Base-by-base conservation (phyloP, 192 early-diverging fungal species). In the Coemansia sp. region DNA sequence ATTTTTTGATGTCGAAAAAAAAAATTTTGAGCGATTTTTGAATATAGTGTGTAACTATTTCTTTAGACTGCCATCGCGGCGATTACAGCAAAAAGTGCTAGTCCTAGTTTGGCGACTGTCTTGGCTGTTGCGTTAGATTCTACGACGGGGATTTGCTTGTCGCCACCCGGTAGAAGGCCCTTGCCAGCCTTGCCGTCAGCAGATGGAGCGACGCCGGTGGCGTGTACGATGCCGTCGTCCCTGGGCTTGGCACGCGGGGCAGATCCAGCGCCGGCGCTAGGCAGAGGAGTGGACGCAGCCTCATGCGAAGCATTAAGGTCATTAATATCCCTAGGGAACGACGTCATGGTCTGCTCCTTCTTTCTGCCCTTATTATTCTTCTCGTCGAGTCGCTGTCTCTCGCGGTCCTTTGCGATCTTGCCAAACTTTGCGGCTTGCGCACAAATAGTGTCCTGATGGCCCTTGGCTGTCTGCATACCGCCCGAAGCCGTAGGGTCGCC, bases 401-500 rank as follows among this genome's bases (percentile, higher is more conserved):
- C 81, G 49, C 75, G 78, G 12, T 83, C 81, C 52, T 83, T 83
- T 36, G 81, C 81, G 15, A 75, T 64, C 40, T 78, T 72, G 29
- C 81, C 81, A 53, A 71, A 79, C 69, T 83, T 83, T 29, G 81
- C 81, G 1, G 81, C 81, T 64, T 83, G 81, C 68, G 73, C 60
- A 43, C 81, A 83, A 15, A 79, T 55, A 27, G 73, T 55, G 0
- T 73, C 70, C 68, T 83, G 81, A 6, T 75, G 70, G 13, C 70
- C 76, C 22, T 70, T 68, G 29, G 81, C 81, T 13, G 71, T 71
- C 22, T 76, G 81, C 81, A 78, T 78, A 36, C 71, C 71, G 50
- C 79, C 81, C 6, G 71, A 55, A 18, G 71, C 75, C 33, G 72
- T 70, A 39, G 75, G 72, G 8, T 83, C 81, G 44, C 73, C 15